Evolutionary conservation across 768 basidiomycete genomes (phyloP), one percentile per base, ranked within the genome.

Genomic region (Trametes gibbosa): DNA sequence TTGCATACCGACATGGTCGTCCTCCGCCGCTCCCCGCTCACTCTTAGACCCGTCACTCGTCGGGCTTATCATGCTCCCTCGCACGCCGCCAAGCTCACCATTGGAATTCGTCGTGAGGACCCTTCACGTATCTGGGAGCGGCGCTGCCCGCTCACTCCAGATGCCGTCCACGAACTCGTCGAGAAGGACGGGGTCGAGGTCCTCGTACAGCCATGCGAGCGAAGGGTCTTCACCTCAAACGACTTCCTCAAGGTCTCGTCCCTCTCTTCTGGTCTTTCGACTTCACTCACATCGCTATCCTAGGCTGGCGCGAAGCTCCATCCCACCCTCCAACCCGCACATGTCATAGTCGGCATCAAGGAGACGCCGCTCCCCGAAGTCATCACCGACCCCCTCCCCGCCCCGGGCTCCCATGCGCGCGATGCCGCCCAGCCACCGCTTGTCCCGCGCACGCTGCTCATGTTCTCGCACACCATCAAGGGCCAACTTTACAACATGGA

Each of bases 381-480:
- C 34, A 68, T 84, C 65, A 79, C 77, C 19, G 69, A 73, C 29
- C 78, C 81, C 21, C 65, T 79, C 21, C 64, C 67, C 19, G 70
- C 74, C 35, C 70, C 63, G 19, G 35, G 49, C 37, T 21, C 32
- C 16, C 53, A 41, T 25, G 13, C 19, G 43, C 46, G 65, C 67
- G 56, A 56, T 46, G 55, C 61, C 56, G 40, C 63, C 7, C 40
- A 50, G 6, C n/a, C 34, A 14, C 45, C 50, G 9, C 56, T 64
- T 3, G 68, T 76, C 35, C 73, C 81, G 12, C 82, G 89, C 32
- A 93, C 87, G 0, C 87, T 95, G 65, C 73, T 95, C 55, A 93
- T 95, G 86, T 96, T 97, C 79, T 93, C 90, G 29, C 94, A 95
- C 69, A 95, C 94, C 0, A 82, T 84, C 54, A 96, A 95, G 71